A percentile compares a stretch with the other conserved stretches of the same genome.
Conservation (phyloP, 129 eudicot genomes). For the Lactuca sativa region DNA sequence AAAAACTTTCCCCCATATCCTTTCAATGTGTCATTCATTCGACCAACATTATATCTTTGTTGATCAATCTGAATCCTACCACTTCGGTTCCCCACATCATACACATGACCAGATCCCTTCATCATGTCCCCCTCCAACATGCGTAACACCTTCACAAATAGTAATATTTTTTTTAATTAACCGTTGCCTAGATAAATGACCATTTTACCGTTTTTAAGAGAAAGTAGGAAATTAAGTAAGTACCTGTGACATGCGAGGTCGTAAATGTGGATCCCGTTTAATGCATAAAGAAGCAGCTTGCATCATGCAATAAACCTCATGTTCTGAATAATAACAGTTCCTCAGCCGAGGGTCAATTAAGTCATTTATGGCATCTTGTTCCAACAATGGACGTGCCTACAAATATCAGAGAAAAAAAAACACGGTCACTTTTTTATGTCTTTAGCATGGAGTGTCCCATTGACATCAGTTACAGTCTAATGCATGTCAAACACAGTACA, state of each 20-base stretch:
- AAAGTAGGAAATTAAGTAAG: not conserved
- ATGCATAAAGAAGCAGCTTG: slow-evolving; percentile 96
- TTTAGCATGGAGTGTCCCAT: not conserved
- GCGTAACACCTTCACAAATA: slow-evolving; percentile 62
- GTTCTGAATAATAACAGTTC: slow-evolving; percentile 58
- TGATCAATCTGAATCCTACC: slow-evolving; percentile 60
- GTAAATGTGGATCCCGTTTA: slow-evolving; percentile 77
- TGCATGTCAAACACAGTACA: not conserved
- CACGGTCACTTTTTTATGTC: too few relatives aligned
- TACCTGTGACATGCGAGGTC: slow-evolving; percentile 99
- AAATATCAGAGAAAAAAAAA: not conserved
- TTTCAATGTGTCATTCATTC: slow-evolving; percentile 39
- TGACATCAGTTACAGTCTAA: not conserved
- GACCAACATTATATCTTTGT: slow-evolving; percentile 30
- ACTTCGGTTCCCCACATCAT: slow-evolving; percentile 64
- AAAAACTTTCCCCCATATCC: slow-evolving; percentile 43
- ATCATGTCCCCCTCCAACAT: slow-evolving; percentile 84
- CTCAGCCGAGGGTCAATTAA: slow-evolving; percentile 79
- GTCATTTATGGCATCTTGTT: slow-evolving; percentile 58
- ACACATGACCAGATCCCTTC: slow-evolving; percentile 52
- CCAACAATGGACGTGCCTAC: slow-evolving; percentile 91
- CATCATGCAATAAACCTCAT: slow-evolving; percentile 82
- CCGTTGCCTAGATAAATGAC: not conserved
- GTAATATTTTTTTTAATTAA: not conserved
- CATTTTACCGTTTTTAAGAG: too few relatives aligned